phyloP scores from a whole-genome alignment of 768 basidiomycete genomes.

The Pleurotus citrinopileatus region DNA sequence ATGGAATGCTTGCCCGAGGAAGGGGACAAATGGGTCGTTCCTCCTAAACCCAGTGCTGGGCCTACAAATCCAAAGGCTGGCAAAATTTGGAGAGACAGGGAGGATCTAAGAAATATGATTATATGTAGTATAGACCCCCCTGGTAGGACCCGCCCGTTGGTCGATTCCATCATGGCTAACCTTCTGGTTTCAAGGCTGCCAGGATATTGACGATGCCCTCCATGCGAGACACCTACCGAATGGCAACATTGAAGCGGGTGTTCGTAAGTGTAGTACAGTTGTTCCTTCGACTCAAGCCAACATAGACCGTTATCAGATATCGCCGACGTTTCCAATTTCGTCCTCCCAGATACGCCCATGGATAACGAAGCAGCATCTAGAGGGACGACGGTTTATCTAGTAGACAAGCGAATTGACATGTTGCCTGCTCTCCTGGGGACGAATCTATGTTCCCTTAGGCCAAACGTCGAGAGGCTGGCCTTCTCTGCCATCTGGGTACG shows the following conservation, averaged over 20 bases:
- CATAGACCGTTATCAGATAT: conserved; percentile 75
- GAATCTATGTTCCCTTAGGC: conserved; percentile 90
- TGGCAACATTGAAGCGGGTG: conserved; percentile 95
- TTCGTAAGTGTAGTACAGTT: conserved; percentile 65
- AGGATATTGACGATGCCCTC: conserved; percentile 97
- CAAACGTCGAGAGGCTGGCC: conserved; percentile 90
- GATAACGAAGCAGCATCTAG: conserved; percentile 93
- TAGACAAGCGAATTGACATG: conserved; percentile 99
- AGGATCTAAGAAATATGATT: conserved; percentile 81
- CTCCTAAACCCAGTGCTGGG: conserved; percentile 52
- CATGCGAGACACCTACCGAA: conserved; percentile 87
- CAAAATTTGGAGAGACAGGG: conserved; percentile 72
- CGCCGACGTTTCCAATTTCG: conserved; percentile 97
- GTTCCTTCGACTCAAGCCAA: not conserved
- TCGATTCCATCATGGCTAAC: not conserved
- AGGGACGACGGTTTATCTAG: conserved; percentile 96
- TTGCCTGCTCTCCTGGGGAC: conserved; percentile 90
- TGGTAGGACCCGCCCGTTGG: conserved; percentile 38
- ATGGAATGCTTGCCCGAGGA: conserved; percentile 85
- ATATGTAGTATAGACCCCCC: conserved; percentile 98
- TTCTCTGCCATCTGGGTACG: conserved; percentile 97
- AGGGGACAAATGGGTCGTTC: conserved; percentile 92
- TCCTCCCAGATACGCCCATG: conserved; percentile 91
- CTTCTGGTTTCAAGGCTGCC: conserved; percentile 61
- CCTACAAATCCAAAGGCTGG: conserved; percentile 27